Conservation (phyloP, 2,329 filamentous ascomycete genomes). For the Geoglossum cookeanum region DNA sequence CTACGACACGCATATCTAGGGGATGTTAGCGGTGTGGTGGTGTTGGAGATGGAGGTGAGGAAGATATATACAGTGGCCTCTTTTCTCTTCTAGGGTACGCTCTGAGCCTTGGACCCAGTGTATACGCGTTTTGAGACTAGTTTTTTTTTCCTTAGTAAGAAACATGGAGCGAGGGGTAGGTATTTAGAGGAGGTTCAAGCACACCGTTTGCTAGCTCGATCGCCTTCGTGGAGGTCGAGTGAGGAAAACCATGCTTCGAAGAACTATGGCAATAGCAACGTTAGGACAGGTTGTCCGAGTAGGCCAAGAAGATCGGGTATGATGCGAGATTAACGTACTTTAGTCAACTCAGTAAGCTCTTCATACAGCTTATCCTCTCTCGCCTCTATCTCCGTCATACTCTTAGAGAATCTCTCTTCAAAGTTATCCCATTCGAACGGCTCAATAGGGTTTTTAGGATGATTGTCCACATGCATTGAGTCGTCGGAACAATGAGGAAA, state of each 20-base stretch:
- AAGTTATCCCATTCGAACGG: constrained; percentile 65
- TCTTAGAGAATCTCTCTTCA: constrained; percentile 45
- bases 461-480: neutral
- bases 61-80: constrained; percentile 52
- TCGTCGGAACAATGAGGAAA: neutral
- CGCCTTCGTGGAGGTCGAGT: constrained; percentile 52
- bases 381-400: constrained; percentile 41
- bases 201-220: constrained; percentile 58
- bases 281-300: neutral
- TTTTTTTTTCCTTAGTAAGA: neutral
- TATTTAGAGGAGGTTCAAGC: constrained; percentile 6
- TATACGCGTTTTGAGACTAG: constrained; percentile 58
- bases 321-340: constrained; percentile 26
- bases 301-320: neutral
- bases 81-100: constrained; percentile 48
- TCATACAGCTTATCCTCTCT: constrained; percentile 46
- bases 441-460: constrained; percentile 20
- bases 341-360: constrained; percentile 48
- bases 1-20: constrained; percentile 33
- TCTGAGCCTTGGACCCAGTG: constrained; percentile 60
- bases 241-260: constrained; percentile 64
- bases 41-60: neutral
- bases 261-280: constrained; percentile 34
- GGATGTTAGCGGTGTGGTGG: neutral
- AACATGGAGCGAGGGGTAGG: neutral